A percentile compares a stretch with the other conserved stretches of the same genome.
Evolutionary conservation across 2,329 filamentous ascomycete species (phyloP).

Genomic region (Pseudophaeomoniella oleicola): DNA sequence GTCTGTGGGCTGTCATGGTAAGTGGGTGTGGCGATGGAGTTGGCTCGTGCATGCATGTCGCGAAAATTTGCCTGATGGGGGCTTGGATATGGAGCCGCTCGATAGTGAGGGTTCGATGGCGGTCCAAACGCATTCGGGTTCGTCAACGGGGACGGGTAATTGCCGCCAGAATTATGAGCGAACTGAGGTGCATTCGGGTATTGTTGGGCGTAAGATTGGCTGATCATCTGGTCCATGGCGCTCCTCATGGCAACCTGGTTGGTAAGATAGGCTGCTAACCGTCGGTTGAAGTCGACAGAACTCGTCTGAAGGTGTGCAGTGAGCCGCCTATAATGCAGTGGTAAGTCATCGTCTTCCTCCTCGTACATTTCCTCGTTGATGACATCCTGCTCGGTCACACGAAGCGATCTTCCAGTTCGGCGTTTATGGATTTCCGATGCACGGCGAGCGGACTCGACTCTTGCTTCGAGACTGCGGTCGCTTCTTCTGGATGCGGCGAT

Average conservation of each 20-base stretch:
- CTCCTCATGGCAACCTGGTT: slow-evolving; percentile 43
- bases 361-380: slow-evolving; percentile 92
- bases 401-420: slow-evolving; percentile 67
- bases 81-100: slow-evolving; percentile 28
- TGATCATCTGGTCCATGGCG: slow-evolving; percentile 30
- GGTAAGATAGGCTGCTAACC: slow-evolving; percentile 44
- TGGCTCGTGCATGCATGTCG: slow-evolving; percentile 7
- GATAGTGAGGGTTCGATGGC: slow-evolving; percentile 14
- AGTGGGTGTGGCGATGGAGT: slow-evolving; percentile 7
- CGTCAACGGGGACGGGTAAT: slow-evolving; percentile 17
- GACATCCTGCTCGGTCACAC: slow-evolving; percentile 75
- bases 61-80: slow-evolving; percentile 14
- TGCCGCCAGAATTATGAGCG: slow-evolving; percentile 18
- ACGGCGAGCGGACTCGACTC: slow-evolving; percentile 71
- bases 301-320: slow-evolving; percentile 47
- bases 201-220: slow-evolving; percentile 22
- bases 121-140: slow-evolving; percentile 8
- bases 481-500: slow-evolving; percentile 80
- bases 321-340: slow-evolving; percentile 50
- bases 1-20: slow-evolving; percentile 21
- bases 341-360: slow-evolving; percentile 74
- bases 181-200: slow-evolving; percentile 24
- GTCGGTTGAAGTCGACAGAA: slow-evolving; percentile 46
- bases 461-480: slow-evolving; percentile 74
- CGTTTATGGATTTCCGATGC: slow-evolving; percentile 86